Evolutionary conservation across 106 monocot species (phyloP).

Genomic region (Dendrobium catenatum): DNA sequence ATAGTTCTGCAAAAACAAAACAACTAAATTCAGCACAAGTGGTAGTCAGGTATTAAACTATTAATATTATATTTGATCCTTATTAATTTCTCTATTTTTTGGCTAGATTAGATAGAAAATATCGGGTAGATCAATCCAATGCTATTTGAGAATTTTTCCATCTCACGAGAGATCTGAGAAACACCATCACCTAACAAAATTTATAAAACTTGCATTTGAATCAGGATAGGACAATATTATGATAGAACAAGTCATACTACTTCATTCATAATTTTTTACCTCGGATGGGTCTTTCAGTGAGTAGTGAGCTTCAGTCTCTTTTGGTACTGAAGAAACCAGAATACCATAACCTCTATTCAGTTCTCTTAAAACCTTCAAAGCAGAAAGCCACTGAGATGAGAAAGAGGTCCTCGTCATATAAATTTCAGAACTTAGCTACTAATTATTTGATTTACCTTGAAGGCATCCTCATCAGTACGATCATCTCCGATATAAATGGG

Average conservation of each 20-base stretch:
- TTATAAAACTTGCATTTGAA: background rate
- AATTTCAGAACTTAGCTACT: no score
- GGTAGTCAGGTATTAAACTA: no score
- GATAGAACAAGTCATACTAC: no score
- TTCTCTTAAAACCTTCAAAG: constrained; percentile 31
- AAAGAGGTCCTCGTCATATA: no score
- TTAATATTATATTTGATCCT: no score
- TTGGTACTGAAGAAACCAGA: constrained; percentile 55
- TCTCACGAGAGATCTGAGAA: background rate
- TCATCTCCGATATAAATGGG: constrained; percentile 68
- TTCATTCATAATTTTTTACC: constrained; percentile 5
- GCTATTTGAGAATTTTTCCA: background rate
- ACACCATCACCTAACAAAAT: background rate
- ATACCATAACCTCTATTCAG: constrained; percentile 49
- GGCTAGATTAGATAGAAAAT: background rate
- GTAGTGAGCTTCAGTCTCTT: constrained; percentile 47
- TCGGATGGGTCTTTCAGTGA: constrained; percentile 60
- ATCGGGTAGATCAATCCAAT: background rate
- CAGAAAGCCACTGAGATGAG: background rate
- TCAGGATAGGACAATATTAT: no score
- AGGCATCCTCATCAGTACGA: constrained; percentile 66
- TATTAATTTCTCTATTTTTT: no score
- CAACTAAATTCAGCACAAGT: no score
- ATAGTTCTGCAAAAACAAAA: no score
- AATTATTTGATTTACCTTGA: constrained; percentile 26